A percentile compares a stretch with the other conserved stretches of the same genome.
phyloP scores from a whole-genome alignment of 2,329 filamentous ascomycete genomes.

The Xylariaceae sp. region DNA sequence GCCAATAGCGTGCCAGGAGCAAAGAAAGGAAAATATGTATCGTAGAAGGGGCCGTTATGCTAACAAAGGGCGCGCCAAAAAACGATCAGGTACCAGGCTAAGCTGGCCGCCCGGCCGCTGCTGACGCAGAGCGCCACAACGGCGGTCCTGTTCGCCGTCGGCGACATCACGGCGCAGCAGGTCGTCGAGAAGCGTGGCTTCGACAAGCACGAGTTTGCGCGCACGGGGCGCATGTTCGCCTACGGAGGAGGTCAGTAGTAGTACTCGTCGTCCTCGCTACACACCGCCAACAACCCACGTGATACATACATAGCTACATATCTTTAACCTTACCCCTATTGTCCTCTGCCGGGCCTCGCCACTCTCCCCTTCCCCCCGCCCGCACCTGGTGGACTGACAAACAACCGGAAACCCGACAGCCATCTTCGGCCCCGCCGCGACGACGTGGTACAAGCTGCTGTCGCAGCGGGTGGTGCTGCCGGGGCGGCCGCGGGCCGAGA shows the following conservation, averaged over 20 bases:
- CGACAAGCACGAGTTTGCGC: conserved; percentile 63
- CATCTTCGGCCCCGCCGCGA: conserved; percentile 81
- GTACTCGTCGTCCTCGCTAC: no score
- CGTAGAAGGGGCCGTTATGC: no score
- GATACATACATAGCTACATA: no score
- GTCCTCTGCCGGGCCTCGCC: neutral
- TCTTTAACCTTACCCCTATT: conserved; percentile 1
- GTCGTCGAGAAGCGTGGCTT: conserved; percentile 74
- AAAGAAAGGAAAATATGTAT: no score
- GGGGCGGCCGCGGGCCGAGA: conserved; percentile 61
- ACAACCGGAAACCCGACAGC: no score
- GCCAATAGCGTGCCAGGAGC: no score
- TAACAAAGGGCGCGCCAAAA: no score
- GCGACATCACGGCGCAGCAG: conserved; percentile 88
- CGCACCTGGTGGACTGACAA: no score
- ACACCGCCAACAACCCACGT: no score
- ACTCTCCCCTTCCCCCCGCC: no score
- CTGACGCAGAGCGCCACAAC: conserved; percentile 89
- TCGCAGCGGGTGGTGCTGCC: conserved; percentile 59
- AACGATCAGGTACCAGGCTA: conserved; percentile 88
- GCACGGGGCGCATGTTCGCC: conserved; percentile 70
- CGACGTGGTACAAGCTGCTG: conserved; percentile 79
- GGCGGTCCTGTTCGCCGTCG: conserved; percentile 83
- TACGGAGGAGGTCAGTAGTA: conserved; percentile 72
- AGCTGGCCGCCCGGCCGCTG: conserved; percentile 71